Base-by-base conservation (phyloP, 1,284 basidiomycete genomes). In the Takashimella tepidaria region DNA sequence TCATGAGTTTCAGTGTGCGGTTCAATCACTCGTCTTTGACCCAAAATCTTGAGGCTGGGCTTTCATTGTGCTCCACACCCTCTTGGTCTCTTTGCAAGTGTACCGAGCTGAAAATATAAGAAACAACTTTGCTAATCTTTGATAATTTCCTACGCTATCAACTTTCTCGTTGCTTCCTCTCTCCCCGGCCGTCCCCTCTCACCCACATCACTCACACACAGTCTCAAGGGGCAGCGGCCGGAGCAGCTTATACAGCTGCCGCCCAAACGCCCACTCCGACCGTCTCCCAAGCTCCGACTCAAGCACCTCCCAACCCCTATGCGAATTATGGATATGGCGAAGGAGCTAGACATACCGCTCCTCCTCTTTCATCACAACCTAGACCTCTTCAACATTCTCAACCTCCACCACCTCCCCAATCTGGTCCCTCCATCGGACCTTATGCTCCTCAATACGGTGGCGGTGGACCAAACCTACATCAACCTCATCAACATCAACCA, bases 311-410 rank as follows among this genome's bases (percentile, higher is more conserved):
- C 19, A 73, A 73, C 51, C 64, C 69, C 11, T 70, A 74, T 54
- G 69, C 74, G 40, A 70, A 71, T 56, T 71, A 74, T 50, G 70
- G 74, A 3, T 76, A 76, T 47, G 72, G 72, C 22, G 70, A 69
- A 8, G 68, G 67, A 12, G 70, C 73, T 10, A 47, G 58, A 44
- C 69, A 70, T 20, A 59, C 56, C 3, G 53, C 50, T 47, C 45
- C 13, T 44, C 22, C n/a, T 46, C 21, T 49, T 24, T 19, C 19
- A 41, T 52, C 43, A 27, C 51, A 53, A 42, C 45, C 51, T 45
- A 40, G 31, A 19, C 47, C 37, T 4, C 26, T 54, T 37, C 37
- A 26, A 21, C 22, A 24, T 26, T 44, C n/a, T 13, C 50, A 51
- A 19, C 31, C 31, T 8, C 31, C 31, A 8, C 31, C 31, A 16